Conservation (phyloP, 495 filamentous ascomycete species). For the Staphylotrichum longicolle region DNA sequence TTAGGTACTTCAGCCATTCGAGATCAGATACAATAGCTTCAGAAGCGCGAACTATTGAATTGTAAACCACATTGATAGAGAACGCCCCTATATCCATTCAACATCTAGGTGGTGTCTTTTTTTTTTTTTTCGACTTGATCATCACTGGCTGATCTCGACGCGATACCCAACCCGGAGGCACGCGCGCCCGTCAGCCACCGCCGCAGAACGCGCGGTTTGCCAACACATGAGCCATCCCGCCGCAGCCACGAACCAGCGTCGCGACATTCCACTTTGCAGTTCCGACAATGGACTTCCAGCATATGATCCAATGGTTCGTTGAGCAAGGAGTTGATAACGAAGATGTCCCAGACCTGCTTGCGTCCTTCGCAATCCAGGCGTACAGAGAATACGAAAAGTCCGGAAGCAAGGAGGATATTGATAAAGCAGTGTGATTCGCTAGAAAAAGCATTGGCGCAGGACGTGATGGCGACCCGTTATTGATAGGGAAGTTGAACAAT, state of each 20-base stretch:
- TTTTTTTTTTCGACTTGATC: no score
- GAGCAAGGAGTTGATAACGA: background rate
- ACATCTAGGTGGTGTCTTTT: no score
- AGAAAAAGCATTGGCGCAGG: background rate
- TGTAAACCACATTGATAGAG: no score
- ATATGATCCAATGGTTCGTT: background rate
- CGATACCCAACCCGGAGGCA: no score
- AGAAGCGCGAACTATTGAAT: no score
- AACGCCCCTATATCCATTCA: no score
- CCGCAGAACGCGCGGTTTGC: no score
- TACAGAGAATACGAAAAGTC: background rate
- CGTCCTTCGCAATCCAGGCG: background rate
- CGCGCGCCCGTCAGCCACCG: no score
- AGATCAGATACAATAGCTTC: no score
- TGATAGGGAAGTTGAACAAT: background rate
- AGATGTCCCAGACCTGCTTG: background rate
- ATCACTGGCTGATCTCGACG: no score
- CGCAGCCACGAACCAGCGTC: background rate
- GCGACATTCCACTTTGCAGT: background rate
- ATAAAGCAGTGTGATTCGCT: background rate
- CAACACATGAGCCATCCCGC: no score
- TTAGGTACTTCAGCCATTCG: no score
- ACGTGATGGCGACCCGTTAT: background rate
- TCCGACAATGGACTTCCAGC: background rate
- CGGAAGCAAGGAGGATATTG: background rate